These are phyloP conservation scores for Periconia macrospinosa DNA, from an alignment of 2,329 filamentous ascomycete species.

Conservation along the genomic window DNA sequence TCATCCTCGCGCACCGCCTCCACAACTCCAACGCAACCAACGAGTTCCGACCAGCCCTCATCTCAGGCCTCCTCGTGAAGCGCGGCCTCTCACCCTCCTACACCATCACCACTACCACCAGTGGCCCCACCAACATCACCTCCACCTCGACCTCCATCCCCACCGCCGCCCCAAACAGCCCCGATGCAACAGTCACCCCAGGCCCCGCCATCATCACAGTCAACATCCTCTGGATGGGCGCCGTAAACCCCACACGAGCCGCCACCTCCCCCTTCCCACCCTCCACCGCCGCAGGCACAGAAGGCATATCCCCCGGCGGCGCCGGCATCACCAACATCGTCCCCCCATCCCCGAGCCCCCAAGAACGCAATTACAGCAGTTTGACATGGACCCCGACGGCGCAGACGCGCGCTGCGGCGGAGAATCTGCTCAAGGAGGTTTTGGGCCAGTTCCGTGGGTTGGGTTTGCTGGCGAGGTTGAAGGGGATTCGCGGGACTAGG, in stretches of 20 bases:
- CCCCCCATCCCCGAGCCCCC: slow-evolving; percentile 1
- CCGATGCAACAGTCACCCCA: slow-evolving; percentile 18
- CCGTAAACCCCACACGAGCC: slow-evolving; percentile 41
- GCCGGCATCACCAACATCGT: slow-evolving; percentile 4
- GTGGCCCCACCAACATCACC: too few species aligned
- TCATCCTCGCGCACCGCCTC: slow-evolving; percentile 65
- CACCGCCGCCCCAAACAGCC: slow-evolving; percentile 13
- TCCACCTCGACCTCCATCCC: slow-evolving; percentile 11
- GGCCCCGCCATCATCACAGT: slow-evolving; percentile 43
- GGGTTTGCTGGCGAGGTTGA: slow-evolving; percentile 68
- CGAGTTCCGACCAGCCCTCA: slow-evolving; percentile 41
- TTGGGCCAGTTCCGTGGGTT: slow-evolving; percentile 69
- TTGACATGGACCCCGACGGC: slow-evolving; percentile 38
- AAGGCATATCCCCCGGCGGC: slow-evolving; percentile 24
- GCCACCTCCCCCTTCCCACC: slow-evolving; percentile 34
- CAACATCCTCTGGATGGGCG: slow-evolving; percentile 51
- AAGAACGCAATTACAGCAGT: slow-evolving; percentile 26
- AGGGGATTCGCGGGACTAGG: slow-evolving; percentile 60
- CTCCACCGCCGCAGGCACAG: slow-evolving; percentile 11
- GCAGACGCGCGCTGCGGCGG: slow-evolving; percentile 46
- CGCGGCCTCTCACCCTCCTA: slow-evolving; percentile 28
- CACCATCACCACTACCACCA: neutral
- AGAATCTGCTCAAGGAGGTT: slow-evolving; percentile 70
- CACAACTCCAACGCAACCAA: slow-evolving; percentile 40
- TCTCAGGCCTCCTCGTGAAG: slow-evolving; percentile 49